Base-by-base conservation (phyloP, 2,329 filamentous ascomycete genomes). In the Fusarium sp. region DNA sequence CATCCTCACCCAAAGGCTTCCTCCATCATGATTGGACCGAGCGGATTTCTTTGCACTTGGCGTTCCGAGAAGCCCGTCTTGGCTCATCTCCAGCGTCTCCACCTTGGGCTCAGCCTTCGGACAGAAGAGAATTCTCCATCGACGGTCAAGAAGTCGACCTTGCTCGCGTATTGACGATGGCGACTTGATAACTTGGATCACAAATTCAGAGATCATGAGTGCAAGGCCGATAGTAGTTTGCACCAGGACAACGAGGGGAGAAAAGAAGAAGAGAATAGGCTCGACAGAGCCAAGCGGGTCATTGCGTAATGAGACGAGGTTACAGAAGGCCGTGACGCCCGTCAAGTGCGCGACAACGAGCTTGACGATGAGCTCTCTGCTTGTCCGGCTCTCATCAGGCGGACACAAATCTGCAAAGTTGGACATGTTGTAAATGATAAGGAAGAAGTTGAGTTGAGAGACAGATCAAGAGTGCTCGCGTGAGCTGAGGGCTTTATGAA, bases 261-360 rank as follows among this genome's bases (percentile, higher is more conserved):
- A 64, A 0, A 68, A 13, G 0, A 74, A 42, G 1, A 73, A 73
- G 1, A 73, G 4, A 0, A 73, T n/a, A 11, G 71, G 71, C 2
- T 74, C 71, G 3, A 74, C 62, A 1, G 63, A 50, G 34, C 47
- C 40, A 7, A 73, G 71, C 2, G n/a, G 37, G 16, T 73, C 71
- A 7, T 71, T 59, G 14, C 71, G 71, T 0, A 68, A 31, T 2
- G 62, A 67, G 5, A 67, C 63, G 9, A 64, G 42, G 20, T 73
- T 71, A 38, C 71, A 73, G 0, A 74, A 73, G 0, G 71, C 67
- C 3, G 62, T 37, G 5, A 52, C 6, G 0, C 67, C 67, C 1
- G 67, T 71, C 20, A 73, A 10, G 24, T 73, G 70, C 1, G 71
- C 67, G 14, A 73, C 20, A 2, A 71, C 29, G 6, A 73, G 59